A percentile compares a stretch with the other conserved stretches of the same genome.
These are phyloP conservation scores for Auriscalpium vulgare DNA, from an alignment of 768 basidiomycete species.

Conservation along the genomic window DNA sequence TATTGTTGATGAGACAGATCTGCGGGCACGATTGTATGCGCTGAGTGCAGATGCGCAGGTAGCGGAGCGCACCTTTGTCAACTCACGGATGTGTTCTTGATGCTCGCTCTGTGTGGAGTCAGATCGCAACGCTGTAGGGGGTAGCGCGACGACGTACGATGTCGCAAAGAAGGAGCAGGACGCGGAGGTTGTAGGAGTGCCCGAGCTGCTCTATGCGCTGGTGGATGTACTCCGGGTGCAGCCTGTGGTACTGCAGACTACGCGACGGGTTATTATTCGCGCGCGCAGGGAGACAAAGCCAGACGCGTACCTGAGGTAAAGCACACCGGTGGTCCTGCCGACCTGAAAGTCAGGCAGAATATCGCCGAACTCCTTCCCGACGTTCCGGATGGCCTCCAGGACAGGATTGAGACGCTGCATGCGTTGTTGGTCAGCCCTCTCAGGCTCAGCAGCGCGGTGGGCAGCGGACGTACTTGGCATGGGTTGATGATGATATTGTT, in stretches of 20 bases:
- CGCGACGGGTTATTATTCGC: neutral
- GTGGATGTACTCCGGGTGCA: constrained; percentile 97
- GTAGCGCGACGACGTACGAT: constrained; percentile 48
- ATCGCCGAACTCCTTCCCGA: constrained; percentile 91
- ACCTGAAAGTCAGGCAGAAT: constrained; percentile 94
- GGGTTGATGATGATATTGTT: constrained; percentile 28
- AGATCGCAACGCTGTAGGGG: neutral
- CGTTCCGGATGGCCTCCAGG: constrained; percentile 79
- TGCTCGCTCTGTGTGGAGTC: constrained; percentile 68
- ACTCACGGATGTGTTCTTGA: constrained; percentile 82
- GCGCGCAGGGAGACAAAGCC: neutral
- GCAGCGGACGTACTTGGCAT: constrained; percentile 20
- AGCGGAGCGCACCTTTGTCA: constrained; percentile 60
- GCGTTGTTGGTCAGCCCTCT: neutral
- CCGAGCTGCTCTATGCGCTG: constrained; percentile 83
- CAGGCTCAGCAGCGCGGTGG: neutral
- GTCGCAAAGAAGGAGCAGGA: constrained; percentile 87
- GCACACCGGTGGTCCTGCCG: constrained; percentile 83
- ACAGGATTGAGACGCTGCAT: constrained; percentile 78
- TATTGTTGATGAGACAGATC: constrained; percentile 86
- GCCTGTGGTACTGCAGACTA: constrained; percentile 88
- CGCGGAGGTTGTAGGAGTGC: constrained; percentile 70
- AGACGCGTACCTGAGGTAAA: constrained; percentile 73
- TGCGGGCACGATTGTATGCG: constrained; percentile 19
- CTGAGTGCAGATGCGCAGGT: neutral